These are phyloP conservation scores for Dryas integrifolia DNA, from an alignment of 331 rosid species.

Conservation along the genomic window DNA sequence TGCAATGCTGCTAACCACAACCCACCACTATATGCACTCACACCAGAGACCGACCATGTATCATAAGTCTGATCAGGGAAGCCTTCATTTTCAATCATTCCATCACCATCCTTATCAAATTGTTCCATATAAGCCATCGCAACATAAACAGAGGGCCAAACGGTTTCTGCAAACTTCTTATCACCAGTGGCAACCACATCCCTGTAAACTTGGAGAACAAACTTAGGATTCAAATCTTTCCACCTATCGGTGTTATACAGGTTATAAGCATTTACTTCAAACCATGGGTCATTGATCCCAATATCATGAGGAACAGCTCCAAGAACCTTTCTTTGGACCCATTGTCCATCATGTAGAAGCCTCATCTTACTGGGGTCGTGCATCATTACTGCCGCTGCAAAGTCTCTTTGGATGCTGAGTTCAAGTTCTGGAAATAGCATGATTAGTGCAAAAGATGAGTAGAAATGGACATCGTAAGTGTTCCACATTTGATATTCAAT, in stretches of 20 bases:
- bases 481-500: constrained; percentile 94
- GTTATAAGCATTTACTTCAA: constrained; percentile 85
- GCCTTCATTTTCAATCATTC: constrained; percentile 93
- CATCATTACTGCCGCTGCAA: constrained; percentile 97
- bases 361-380: constrained; percentile 80
- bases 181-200: constrained; percentile 91
- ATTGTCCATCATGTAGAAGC: constrained; percentile 55
- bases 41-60: constrained; percentile 93
- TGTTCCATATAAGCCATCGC: constrained; percentile 96
- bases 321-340: constrained; percentile 78
- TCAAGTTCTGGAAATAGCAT: constrained; percentile 88
- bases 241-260: constrained; percentile 83
- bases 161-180: constrained; percentile 84
- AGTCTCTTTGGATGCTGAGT: constrained; percentile 94
- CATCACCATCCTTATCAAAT: constrained; percentile 87
- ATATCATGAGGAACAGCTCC: constrained; percentile 99
- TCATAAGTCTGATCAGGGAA: constrained; percentile 98
- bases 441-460: constrained; percentile 79
- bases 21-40: constrained; percentile 95
- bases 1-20: constrained; percentile 95
- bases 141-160: constrained; percentile 94
- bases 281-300: constrained; percentile 90
- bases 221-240: constrained; percentile 97
- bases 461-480: constrained; percentile 85
- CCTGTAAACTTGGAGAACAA: constrained; percentile 93